These are phyloP conservation scores for Termitomyces sp. DNA, from an alignment of 768 basidiomycete genomes.

Conservation along the genomic window DNA sequence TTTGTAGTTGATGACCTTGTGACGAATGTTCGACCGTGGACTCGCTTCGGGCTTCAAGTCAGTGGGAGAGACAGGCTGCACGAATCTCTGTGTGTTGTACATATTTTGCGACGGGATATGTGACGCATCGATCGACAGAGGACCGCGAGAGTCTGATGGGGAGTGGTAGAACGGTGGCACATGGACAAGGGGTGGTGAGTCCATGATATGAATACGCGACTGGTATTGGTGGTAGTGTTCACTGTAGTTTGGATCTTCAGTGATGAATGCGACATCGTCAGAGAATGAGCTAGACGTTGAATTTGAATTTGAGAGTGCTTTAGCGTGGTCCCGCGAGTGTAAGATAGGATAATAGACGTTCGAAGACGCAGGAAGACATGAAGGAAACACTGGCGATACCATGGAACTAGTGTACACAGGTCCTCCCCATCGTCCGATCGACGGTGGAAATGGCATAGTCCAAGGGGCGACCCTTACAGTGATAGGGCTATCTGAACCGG, in stretches of 20 bases:
- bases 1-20: constrained; percentile 35
- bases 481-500: not conserved
- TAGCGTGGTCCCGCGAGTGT: constrained; percentile 10
- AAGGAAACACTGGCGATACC: constrained; percentile 9
- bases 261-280: constrained; percentile 27
- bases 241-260: constrained; percentile 35
- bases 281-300: constrained; percentile 17
- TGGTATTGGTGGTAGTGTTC: constrained; percentile 36
- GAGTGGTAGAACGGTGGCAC: constrained; percentile 25
- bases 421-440: not conserved
- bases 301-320: constrained; percentile 8
- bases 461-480: not conserved
- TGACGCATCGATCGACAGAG: constrained; percentile 12
- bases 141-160: constrained; percentile 3
- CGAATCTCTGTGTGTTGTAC: constrained; percentile 8
- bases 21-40: constrained; percentile 23
- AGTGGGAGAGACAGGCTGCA: constrained; percentile 7
- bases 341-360: constrained; percentile 9
- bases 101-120: constrained; percentile 5
- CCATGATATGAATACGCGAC: constrained; percentile 31
- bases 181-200: constrained; percentile 25
- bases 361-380: constrained; percentile 1
- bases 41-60: constrained; percentile 11
- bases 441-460: not conserved
- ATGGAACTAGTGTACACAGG: constrained; percentile 1